Base-by-base conservation (phyloP, 169 alveolate genomes). In the Plasmodium yoelii region DNA sequence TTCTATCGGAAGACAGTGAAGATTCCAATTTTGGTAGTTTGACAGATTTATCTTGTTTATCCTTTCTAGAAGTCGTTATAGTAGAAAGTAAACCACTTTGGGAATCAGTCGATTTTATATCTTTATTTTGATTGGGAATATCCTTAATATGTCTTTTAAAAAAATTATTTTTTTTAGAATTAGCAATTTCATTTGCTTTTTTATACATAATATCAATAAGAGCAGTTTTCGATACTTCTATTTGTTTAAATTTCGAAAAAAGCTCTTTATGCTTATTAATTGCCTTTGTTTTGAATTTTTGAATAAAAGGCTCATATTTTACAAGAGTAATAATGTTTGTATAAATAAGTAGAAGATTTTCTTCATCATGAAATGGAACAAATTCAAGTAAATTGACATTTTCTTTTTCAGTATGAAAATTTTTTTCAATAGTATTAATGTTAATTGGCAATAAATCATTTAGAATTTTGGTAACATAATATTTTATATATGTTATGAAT, bases 301-400 rank as follows among this genome's bases (percentile, higher is more conserved):
- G 6, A 63, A 86, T 86, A 69, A 86, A 86, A 9, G 57, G 49
- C 10, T 86, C 91, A 61, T 86, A 24, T 63, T 86, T 86, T 39
- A 86, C 24, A 9, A 86, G 49, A 8, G 87, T 64, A 46, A 86
- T 59, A 28, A 86, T 42, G 60, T 70, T 68, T 24, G 69, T 26
- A 63, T 86, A 86, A 10, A 86, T 69, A 19, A 18, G 19, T 9
- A 47, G 19, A 10, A 61, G 42, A 39, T 44, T 47, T 60, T 68
- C 75, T 86, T 86, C 91, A 69, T 86, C 87, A 2, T n/a, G 46
- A 22, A 86, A 69, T 9, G 86, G 59, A 18, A 71, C 59, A 6
- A 86, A 86, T 51, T 86, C 77, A 26, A 86, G 67, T 13, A 61
- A 28, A 70, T 47, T 26, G 1, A 86, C 70, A 13, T 57, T 59